Evolutionary conservation across 73 alveolate species (phyloP).

Genomic region (Urostyla sp.): DNA sequence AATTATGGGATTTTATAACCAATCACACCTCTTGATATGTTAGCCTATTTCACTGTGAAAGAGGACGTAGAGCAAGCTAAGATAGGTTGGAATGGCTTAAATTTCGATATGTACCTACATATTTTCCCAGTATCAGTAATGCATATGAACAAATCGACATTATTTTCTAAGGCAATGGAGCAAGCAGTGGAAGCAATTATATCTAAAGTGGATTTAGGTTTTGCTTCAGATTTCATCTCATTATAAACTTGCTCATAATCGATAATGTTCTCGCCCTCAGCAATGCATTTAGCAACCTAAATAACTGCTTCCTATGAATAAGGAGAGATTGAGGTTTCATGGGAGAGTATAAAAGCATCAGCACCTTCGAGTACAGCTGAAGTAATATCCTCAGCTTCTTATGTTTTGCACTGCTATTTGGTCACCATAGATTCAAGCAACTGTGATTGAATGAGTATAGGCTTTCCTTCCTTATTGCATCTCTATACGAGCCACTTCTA

Average conservation of each 20-base stretch:
- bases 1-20: slow-evolving; percentile 60
- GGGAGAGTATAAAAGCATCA: slow-evolving; percentile 48
- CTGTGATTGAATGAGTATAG: slow-evolving; percentile 16
- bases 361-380: slow-evolving; percentile 47
- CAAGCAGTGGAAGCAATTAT: slow-evolving; percentile 54
- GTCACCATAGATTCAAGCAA: slow-evolving; percentile 31
- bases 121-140: slow-evolving; percentile 82
- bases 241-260: slow-evolving; percentile 65
- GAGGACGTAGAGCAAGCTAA: slow-evolving; percentile 60
- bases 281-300: slow-evolving; percentile 43
- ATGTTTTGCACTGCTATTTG: slow-evolving; percentile 5
- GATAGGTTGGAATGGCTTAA: slow-evolving; percentile 41
- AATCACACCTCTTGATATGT: slow-evolving; percentile 49
- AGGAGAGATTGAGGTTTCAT: slow-evolving; percentile 44
- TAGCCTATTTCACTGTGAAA: slow-evolving; percentile 40
- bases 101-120: slow-evolving; percentile 65
- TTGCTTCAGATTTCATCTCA: slow-evolving; percentile 22
- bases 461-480: slow-evolving; percentile 39
- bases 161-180: slow-evolving; percentile 40
- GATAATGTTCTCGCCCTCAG: slow-evolving; percentile 57
- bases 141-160: slow-evolving; percentile 72
- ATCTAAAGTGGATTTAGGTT: slow-evolving; percentile 14
- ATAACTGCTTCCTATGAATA: slow-evolving; percentile 45
- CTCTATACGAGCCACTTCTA: slow-evolving; percentile 54
- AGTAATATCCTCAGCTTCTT: slow-evolving; percentile 48